Conservation (phyloP, 208 protist genomes). For the Wallacemonas sp. region DNA sequence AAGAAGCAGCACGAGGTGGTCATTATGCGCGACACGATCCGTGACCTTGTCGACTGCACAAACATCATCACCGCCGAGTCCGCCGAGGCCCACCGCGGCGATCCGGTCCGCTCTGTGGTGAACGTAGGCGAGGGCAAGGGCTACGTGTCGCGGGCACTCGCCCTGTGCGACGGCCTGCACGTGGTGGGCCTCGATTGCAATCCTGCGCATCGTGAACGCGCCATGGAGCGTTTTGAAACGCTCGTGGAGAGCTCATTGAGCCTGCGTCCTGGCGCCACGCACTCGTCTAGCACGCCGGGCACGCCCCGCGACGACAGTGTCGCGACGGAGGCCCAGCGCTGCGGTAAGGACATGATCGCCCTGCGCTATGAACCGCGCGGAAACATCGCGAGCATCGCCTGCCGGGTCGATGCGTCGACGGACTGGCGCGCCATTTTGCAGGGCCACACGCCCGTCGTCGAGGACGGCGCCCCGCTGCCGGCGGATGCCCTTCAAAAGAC, state of each 20-base stretch:
- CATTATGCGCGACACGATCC: conserved; percentile 70
- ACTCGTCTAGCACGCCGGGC: background rate
- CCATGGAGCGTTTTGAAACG: conserved; percentile 56
- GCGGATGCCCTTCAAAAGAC: too few relatives aligned
- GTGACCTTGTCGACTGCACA: conserved; percentile 62
- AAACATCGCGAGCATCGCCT: conserved; percentile 67
- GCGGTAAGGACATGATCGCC: conserved; percentile 48
- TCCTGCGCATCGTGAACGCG: conserved; percentile 77
- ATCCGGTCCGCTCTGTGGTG: conserved; percentile 58
- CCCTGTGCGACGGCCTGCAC: conserved; percentile 77
- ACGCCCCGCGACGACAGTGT: background rate
- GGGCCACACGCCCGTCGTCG: conserved; percentile 45
- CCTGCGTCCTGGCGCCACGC: conserved; percentile 23
- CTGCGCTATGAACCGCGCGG: conserved; percentile 79
- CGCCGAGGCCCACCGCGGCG: background rate
- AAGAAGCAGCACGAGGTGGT: conserved; percentile 91
- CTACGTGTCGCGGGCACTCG: conserved; percentile 81
- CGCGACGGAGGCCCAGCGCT: background rate
- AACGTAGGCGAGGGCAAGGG: conserved; percentile 93
- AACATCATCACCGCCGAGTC: conserved; percentile 16
- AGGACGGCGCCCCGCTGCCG: conserved; percentile 13
- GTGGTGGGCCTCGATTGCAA: conserved; percentile 91
- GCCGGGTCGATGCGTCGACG: conserved; percentile 44
- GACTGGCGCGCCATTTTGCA: conserved; percentile 58
- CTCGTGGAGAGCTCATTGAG: conserved; percentile 53